Evolutionary conservation across 139 green algal species (phyloP), one percentile per base, ranked within the genome.

Genomic region (Ettlia oleoabundans): DNA sequence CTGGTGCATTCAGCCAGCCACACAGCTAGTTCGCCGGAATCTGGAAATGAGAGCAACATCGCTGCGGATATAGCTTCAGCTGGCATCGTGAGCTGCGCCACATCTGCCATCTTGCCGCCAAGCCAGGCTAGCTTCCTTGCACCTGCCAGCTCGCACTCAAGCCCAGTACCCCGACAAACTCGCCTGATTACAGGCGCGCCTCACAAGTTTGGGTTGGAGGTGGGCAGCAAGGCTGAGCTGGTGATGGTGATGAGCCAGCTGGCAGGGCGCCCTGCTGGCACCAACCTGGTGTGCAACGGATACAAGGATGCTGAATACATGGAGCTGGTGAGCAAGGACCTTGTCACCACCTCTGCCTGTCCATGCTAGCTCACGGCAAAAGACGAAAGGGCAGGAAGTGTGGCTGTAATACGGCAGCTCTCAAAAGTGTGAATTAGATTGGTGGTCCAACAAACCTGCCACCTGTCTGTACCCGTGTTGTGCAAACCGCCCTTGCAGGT

Each of bases 231-330:
- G 82, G 85, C 91, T n/a, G 91, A 94, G 84, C 85, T 94, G 42
- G 70, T 93, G 3, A 87, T 94, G 80, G 91, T 84, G 47, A 83
- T 93, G 70, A 58, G 42, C 41, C n/a, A 74, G 41, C 55, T 85
- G 66, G 66, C 69, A 62, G 67, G 78, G 41, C 55, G 80, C n/a
- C 71, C 77, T 30, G 53, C 78, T 33, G 82, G 73, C 47, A 71
- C 80, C 35, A 53, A 89, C 28, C 76, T 94, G 21, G 79, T 94
- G n/a, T 94, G 91, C 89, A 94, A 94, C 52, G 91, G 91, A n/a
- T 94, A 88, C 84, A 94, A 94, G 83, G 91, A 95, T 41, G 70
- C 69, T 1, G 87, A 82, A 10, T 95, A 94, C 82, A 92, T 94
- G 41, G 89, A 94, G 66, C 83, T 88, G 78, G 90, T 86, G 65